Percentiles rank a stretch among this genome's conserved stretches.
phyloP scores from a whole-genome alignment of 257 asterid species.

The Hygrophila difformis region DNA sequence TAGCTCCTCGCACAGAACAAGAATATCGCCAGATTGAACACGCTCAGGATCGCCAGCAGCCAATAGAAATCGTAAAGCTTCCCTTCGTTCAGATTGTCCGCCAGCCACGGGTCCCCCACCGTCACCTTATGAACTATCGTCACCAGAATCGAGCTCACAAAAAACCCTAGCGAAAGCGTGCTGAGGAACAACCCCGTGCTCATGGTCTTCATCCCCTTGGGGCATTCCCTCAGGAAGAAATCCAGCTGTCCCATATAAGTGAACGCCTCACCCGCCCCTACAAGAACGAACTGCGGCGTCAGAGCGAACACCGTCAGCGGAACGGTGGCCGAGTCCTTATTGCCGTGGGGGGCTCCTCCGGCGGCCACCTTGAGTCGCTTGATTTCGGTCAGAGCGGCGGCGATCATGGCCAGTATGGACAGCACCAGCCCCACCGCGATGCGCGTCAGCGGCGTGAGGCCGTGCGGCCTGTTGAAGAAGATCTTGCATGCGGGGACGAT shows the following conservation, averaged over 20 bases:
- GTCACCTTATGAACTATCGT: constrained; percentile 54
- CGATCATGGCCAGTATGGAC: constrained; percentile 47
- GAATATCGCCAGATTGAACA: constrained; percentile 39
- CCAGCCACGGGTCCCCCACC: constrained; percentile 55
- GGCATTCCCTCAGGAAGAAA: constrained; percentile 73
- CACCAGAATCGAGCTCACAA: constrained; percentile 62
- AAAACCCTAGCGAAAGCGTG: constrained; percentile 67
- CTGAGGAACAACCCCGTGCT: constrained; percentile 79
- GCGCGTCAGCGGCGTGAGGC: constrained; percentile 64
- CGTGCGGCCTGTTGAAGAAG: constrained; percentile 39
- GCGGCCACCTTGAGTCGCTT: constrained; percentile 36
- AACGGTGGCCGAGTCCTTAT: constrained; percentile 5
- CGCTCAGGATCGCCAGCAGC: constrained; percentile 48
- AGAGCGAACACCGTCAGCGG: constrained; percentile 61
- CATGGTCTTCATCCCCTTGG: constrained; percentile 87
- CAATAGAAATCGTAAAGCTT: constrained; percentile 68
- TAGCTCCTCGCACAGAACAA: constrained; percentile 44
- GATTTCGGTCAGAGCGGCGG: constrained; percentile 47
- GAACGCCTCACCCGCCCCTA: constrained; percentile 85
- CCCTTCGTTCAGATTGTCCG: constrained; percentile 65
- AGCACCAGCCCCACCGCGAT: constrained; percentile 45
- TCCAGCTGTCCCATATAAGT: constrained; percentile 83
- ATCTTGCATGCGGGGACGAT: constrained; percentile 33
- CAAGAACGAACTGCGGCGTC: constrained; percentile 58
- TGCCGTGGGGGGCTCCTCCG: constrained; percentile 25